Evolutionary conservation across 805 yeast species (phyloP), one percentile per base, ranked within the genome.

Genomic region (Candida loeiensis): DNA sequence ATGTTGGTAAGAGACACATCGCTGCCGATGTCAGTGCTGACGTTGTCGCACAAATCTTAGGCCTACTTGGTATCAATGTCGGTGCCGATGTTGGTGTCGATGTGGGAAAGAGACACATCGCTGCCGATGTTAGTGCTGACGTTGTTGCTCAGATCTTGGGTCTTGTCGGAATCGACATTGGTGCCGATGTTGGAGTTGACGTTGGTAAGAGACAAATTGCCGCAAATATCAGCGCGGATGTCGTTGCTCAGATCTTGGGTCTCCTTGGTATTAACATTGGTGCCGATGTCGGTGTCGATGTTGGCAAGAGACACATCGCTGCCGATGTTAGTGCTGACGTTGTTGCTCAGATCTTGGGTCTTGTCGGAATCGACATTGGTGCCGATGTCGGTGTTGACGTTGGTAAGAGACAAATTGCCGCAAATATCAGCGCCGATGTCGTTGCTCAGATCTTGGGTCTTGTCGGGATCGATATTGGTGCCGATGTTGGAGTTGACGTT

Each of bases 1-100:
- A 28, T 11, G n/a, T 27, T 12, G 14, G 21, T 13, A 37, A 37
- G 35, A 37, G 34, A 36, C 29, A 19, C 9, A 19, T 36, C 20
- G 19, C 32, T 16, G 33, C 34, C 20, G 27, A 44, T 40, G 44
- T 36, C 32, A 43, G 36, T 26, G 46, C 46, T 31, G 40, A 44
- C 16, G 48, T 44, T 39, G 43, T 45, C 17, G 44, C 53, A 8
- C 45, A 48, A 17, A 28, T 35, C 26, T 37, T 37, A 30, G 40
- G 40, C 15, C 31, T 37, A 19, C 30, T 39, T n/a, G 45, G 44
- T 29, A 25, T 41, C 33, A 15, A 17, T 29, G 39, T 18, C 6
- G 15, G 20, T 8, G 29, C 22, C 15, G 26, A 22, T 14, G 34
- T 19, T 26, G 44, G 37, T n/a, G 31, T 24, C 14, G 37, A 33